phyloP scores from a whole-genome alignment of 495 filamentous ascomycete species.

The Elaphomyces granulatus region DNA sequence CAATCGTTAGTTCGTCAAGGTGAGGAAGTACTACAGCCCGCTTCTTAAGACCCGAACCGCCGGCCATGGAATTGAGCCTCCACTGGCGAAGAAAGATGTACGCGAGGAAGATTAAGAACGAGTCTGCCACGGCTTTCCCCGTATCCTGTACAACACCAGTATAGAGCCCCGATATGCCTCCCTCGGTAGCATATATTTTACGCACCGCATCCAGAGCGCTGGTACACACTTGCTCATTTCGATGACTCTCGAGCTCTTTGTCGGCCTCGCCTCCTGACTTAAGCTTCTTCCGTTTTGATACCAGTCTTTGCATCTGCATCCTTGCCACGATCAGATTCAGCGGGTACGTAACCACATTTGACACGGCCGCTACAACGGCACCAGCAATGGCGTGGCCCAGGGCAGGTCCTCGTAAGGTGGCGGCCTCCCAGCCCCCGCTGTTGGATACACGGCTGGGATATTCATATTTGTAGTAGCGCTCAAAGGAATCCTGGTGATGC shows the following conservation, averaged over 20 bases:
- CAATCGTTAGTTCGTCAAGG: conserved; percentile 62
- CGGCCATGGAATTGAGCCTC: conserved; percentile 35
- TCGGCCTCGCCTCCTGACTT: conserved; percentile 14
- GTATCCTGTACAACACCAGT: conserved; percentile 59
- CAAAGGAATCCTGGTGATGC: conserved; percentile 39
- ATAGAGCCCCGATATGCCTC: conserved; percentile 57
- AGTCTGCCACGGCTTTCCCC: conserved; percentile 56
- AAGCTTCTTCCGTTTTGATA: conserved; percentile 7
- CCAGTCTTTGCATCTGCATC: conserved; percentile 63
- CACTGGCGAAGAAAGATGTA: conserved; percentile 57
- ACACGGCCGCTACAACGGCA: conserved; percentile 62
- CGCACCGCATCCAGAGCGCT: conserved; percentile 51
- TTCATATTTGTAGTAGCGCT: conserved; percentile 36
- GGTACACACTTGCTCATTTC: too few species aligned
- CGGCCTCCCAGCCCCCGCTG: conserved; percentile 19
- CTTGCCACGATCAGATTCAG: conserved; percentile 75
- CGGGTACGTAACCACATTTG: conserved; percentile 68
- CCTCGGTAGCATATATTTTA: conserved; percentile 59
- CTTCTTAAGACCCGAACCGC: conserved; percentile 20
- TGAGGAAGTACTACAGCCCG: conserved; percentile 41
- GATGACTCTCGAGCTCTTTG: conserved; percentile 37
- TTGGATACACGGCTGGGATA: conserved; percentile 15
- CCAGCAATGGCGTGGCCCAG: conserved; percentile 81
- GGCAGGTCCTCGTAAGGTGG: conserved; percentile 35
- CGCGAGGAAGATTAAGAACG: conserved; percentile 73